These are phyloP conservation scores for Trichoderma parareesei DNA, from an alignment of 495 filamentous ascomycete genomes.

Conservation along the genomic window DNA sequence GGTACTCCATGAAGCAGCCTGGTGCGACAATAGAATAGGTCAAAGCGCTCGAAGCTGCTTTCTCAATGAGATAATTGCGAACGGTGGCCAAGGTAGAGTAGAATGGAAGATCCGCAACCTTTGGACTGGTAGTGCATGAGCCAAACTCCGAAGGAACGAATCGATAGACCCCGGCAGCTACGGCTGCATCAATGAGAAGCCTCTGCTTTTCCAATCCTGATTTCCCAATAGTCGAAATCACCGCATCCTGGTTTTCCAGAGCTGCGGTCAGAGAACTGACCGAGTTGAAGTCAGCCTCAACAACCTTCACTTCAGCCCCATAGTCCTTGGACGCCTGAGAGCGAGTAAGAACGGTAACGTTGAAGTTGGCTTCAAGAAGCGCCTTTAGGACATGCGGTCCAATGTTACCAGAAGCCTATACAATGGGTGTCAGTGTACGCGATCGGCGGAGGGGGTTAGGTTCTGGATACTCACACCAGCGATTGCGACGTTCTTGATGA, in stretches of 20 bases:
- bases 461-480: too few species aligned
- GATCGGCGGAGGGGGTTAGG: too few species aligned
- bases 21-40: slow-evolving; percentile 37
- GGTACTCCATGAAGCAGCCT: slow-evolving; percentile 31
- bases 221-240: slow-evolving; percentile 27
- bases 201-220: slow-evolving; percentile 23
- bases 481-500: too few species aligned
- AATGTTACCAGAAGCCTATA: slow-evolving; percentile 38
- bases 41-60: slow-evolving; percentile 26
- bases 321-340: slow-evolving; percentile 22
- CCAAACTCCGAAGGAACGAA: slow-evolving; percentile 52
- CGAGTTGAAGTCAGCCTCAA: slow-evolving; percentile 40
- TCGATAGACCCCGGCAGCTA: slow-evolving; percentile 41
- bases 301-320: slow-evolving; percentile 29
- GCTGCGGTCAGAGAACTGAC: slow-evolving; percentile 36
- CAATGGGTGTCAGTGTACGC: too few species aligned
- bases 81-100: slow-evolving; percentile 36
- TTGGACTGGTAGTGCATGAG: slow-evolving; percentile 29
- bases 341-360: slow-evolving; percentile 68
- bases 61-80: slow-evolving; percentile 33
- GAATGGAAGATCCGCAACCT: slow-evolving; percentile 28
- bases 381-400: slow-evolving; percentile 46
- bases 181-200: slow-evolving; percentile 40
- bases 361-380: slow-evolving; percentile 75
- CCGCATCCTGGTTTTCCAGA: slow-evolving; percentile 38